These are phyloP conservation scores for Paratinospora sagittata DNA, from an alignment of 164 flowering plant genomes.

Conservation along the genomic window DNA sequence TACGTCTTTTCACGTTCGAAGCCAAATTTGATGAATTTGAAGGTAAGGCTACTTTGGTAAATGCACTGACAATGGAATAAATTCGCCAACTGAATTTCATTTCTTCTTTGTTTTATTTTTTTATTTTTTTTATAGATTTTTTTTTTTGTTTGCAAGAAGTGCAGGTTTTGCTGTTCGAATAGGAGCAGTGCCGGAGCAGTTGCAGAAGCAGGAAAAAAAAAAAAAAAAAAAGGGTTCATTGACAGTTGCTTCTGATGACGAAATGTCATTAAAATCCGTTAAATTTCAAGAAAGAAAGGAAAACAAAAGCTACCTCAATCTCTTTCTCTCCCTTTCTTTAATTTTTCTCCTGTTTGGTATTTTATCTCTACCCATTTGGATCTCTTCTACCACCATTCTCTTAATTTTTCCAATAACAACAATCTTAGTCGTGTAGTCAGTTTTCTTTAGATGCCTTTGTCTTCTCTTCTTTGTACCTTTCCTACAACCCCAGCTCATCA, in stretches of 20 bases:
- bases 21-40: neutral
- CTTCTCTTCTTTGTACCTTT: conserved; percentile 17
- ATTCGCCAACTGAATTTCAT: neutral
- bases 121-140: too few species aligned
- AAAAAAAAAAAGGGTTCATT: too few species aligned
- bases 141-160: too few species aligned
- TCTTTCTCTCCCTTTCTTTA: too few species aligned
- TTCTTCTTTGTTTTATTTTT: too few species aligned
- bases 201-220: too few species aligned
- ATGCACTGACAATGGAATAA: neutral
- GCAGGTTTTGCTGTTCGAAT: neutral
- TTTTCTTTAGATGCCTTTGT: conserved; percentile 25
- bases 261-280: neutral
- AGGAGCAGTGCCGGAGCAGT: neutral
- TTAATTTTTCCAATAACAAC: neutral
- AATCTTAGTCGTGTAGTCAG: neutral
- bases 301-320: neutral
- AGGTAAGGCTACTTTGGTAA: neutral
- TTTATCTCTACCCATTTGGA: too few species aligned
- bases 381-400: neutral
- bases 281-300: too few species aligned
- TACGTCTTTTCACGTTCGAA: neutral
- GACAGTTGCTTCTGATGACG: neutral
- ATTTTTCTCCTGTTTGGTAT: neutral
- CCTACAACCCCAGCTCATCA: conserved; percentile 5